phyloP scores from a whole-genome alignment of 306 rosid genomes.

The Sophora flavescens region DNA sequence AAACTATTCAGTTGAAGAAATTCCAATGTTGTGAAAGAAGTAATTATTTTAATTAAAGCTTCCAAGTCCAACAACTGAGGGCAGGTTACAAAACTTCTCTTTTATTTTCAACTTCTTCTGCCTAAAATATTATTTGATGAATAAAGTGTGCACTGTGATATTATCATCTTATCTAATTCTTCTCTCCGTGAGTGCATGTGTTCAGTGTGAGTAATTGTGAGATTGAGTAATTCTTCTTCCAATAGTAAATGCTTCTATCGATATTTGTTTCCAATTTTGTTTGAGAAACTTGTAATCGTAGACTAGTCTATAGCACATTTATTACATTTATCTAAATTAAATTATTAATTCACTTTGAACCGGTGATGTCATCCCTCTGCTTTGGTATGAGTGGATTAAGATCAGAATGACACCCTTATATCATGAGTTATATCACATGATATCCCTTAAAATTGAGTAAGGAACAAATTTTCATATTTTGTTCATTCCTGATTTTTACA shows the following conservation, averaged over 20 bases:
- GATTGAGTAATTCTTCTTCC: too few relatives aligned
- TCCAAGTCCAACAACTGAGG: background rate
- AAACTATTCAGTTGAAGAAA: background rate
- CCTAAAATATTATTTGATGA: background rate
- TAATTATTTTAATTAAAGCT: background rate
- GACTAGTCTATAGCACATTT: too few relatives aligned
- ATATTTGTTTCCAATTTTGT: background rate
- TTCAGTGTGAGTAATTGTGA: too few relatives aligned
- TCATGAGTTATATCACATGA: too few relatives aligned
- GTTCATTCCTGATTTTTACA: too few relatives aligned
- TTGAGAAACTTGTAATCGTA: too few relatives aligned
- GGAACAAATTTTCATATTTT: too few relatives aligned
- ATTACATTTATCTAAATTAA: too few relatives aligned
- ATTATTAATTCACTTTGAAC: background rate
- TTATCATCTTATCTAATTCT: too few relatives aligned
- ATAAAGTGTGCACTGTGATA: too few relatives aligned
- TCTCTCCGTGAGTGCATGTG: too few relatives aligned
- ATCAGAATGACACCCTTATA: conserved; percentile 2
- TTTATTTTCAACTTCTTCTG: background rate
- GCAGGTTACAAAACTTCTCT: background rate
- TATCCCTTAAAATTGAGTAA: too few relatives aligned
- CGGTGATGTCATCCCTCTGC: background rate
- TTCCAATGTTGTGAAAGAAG: background rate
- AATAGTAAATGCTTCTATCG: background rate
- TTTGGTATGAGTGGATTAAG: background rate